Evolutionary conservation across 148 eudicot genomes (phyloP).

Genomic region (Chenopodium quinoa): DNA sequence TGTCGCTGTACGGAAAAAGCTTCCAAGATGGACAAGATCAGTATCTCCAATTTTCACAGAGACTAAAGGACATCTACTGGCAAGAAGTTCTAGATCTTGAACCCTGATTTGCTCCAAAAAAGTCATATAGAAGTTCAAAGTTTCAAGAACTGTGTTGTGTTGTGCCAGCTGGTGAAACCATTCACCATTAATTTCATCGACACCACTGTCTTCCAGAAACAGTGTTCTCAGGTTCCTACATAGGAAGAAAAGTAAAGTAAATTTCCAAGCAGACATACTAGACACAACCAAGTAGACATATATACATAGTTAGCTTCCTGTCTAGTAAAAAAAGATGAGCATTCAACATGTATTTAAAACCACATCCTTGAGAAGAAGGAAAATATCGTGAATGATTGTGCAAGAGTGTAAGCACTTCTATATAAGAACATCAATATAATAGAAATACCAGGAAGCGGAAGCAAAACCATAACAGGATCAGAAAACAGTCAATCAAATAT

Average conservation of each 20-base stretch:
- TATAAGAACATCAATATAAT: neutral
- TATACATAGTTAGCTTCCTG: neutral
- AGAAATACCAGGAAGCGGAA: neutral
- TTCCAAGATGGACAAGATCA: slow-evolving; percentile 57
- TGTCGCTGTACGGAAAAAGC: slow-evolving; percentile 53
- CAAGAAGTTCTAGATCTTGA: slow-evolving; percentile 72
- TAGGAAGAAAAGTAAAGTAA: neutral
- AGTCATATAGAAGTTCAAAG: slow-evolving; percentile 79
- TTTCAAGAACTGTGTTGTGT: slow-evolving; percentile 71
- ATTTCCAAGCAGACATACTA: neutral
- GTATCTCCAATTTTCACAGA: slow-evolving; percentile 75
- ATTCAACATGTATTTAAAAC: neutral
- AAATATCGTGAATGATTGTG: neutral
- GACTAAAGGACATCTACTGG: slow-evolving; percentile 65
- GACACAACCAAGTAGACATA: neutral
- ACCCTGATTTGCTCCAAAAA: slow-evolving; percentile 46
- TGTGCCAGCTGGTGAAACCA: slow-evolving; percentile 84
- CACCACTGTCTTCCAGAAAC: slow-evolving; percentile 77
- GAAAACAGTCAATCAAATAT: neutral
- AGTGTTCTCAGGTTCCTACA: slow-evolving; percentile 62
- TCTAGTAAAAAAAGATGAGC: neutral
- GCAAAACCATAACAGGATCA: neutral
- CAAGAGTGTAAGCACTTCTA: neutral
- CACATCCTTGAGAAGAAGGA: neutral
- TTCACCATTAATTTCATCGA: slow-evolving; percentile 56